These are phyloP conservation scores for Trichosporon faecale DNA, from an alignment of 1,284 basidiomycete genomes.

Conservation along the genomic window DNA sequence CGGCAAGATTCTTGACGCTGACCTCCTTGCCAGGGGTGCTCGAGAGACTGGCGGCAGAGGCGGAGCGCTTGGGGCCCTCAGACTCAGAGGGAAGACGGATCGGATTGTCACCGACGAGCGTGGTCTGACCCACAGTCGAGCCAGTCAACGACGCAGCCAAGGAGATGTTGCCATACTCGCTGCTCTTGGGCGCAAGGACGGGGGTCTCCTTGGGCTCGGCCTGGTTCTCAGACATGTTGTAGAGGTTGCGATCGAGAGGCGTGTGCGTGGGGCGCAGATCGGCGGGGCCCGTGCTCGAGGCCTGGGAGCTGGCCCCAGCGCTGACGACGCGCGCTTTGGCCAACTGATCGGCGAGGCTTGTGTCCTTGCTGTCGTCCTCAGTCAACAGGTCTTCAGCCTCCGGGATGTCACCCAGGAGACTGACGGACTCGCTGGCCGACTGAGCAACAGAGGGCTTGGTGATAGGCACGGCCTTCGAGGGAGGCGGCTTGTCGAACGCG, in stretches of 20 bases:
- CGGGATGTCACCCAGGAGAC: neutral
- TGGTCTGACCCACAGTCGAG: neutral
- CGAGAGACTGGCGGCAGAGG: neutral
- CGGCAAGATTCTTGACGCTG: neutral
- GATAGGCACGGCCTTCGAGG: neutral
- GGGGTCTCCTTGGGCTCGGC: neutral
- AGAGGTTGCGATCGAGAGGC: neutral
- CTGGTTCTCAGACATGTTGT: neutral
- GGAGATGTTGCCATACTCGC: conserved; percentile 6
- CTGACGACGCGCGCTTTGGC: neutral
- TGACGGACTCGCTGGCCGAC: neutral
- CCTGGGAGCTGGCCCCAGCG: neutral
- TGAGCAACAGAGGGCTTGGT: neutral
- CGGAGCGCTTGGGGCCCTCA: neutral
- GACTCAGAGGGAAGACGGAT: neutral
- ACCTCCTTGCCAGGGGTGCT: neutral
- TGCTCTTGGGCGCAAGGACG: neutral
- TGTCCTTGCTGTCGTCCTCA: neutral
- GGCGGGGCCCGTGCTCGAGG: neutral
- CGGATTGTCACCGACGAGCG: neutral
- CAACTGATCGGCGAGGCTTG: neutral
- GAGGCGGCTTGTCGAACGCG: neutral
- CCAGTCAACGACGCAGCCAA: neutral
- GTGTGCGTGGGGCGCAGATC: conserved; percentile 6
- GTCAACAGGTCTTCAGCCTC: neutral